Percentiles rank a stretch among this genome's conserved stretches.
These are phyloP conservation scores for Lentinula aciculospora DNA, from an alignment of 768 basidiomycete genomes.

Conservation along the genomic window DNA sequence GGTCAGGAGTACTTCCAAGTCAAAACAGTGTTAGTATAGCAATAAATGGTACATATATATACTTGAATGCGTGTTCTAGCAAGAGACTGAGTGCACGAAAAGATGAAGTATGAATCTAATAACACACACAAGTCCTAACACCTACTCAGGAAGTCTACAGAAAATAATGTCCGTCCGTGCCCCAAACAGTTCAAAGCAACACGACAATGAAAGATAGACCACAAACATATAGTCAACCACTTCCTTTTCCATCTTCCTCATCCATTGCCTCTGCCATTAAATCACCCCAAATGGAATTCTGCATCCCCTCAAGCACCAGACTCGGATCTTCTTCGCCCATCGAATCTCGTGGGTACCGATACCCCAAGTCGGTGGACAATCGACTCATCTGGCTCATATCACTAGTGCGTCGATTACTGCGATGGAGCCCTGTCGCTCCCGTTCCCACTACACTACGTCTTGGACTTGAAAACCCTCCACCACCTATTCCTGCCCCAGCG, in stretches of 20 bases:
- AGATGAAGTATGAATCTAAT: no score
- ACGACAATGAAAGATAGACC: no score
- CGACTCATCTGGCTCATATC: conserved; percentile 62
- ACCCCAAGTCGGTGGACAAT: conserved; percentile 46
- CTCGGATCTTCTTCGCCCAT: conserved; percentile 40
- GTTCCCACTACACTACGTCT: conserved; percentile 19
- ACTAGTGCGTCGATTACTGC: conserved; percentile 48
- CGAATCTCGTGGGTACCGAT: conserved; percentile 34
- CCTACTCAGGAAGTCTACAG: no score
- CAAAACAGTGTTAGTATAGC: no score
- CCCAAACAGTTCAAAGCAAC: no score
- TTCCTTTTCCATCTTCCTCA: conserved; percentile 24
- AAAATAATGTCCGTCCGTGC: no score
- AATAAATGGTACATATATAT: no score
- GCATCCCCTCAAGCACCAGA: conserved; percentile 51
- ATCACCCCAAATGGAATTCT: conserved; percentile 63
- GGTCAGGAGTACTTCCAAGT: no score
- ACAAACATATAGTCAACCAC: no score
- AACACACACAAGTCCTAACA: no score
- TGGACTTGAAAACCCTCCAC: neutral
- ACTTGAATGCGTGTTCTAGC: no score
- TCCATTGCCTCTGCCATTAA: conserved; percentile 43
- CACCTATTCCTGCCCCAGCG: neutral
- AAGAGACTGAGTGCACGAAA: no score
- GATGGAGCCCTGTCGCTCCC: conserved; percentile 41